Evolutionary conservation across 805 yeast species (phyloP).

Genomic region (Barnettozyma sp.): DNA sequence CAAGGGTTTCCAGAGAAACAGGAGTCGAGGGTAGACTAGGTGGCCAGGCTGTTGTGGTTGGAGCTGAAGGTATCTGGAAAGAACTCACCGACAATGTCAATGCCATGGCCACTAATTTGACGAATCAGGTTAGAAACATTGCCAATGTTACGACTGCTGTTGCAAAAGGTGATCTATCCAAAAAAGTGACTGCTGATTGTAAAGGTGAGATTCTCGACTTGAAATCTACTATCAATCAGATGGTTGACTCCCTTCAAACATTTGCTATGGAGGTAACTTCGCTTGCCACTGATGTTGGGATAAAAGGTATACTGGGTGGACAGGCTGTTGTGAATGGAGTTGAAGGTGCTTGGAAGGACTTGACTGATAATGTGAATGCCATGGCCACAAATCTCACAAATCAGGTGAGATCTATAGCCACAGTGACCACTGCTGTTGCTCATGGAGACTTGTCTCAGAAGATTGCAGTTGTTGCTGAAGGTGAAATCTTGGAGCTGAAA

Average conservation of each 20-base stretch:
- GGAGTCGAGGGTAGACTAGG: conserved; percentile 86
- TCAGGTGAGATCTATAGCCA: conserved; percentile 89
- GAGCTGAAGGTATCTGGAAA: conserved; percentile 84
- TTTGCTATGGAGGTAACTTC: conserved; percentile 85
- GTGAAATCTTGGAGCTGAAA: conserved; percentile 80
- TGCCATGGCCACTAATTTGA: conserved; percentile 83
- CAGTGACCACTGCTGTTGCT: conserved; percentile 89
- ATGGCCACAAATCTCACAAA: conserved; percentile 90
- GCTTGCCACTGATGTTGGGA: conserved; percentile 90
- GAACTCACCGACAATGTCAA: conserved; percentile 84
- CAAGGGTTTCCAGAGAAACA: conserved; percentile 81
- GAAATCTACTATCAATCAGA: conserved; percentile 80
- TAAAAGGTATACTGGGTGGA: conserved; percentile 86
- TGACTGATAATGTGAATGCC: conserved; percentile 84
- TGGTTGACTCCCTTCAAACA: conserved; percentile 87
- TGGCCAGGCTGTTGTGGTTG: conserved; percentile 79
- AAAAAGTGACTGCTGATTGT: conserved; percentile 82
- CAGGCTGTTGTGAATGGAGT: conserved; percentile 89
- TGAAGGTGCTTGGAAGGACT: conserved; percentile 88
- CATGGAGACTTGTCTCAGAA: conserved; percentile 89
- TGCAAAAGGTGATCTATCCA: conserved; percentile 81
- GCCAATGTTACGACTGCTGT: conserved; percentile 85
- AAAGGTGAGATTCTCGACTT: conserved; percentile 85
- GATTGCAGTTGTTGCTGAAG: conserved; percentile 85
- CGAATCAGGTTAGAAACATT: conserved; percentile 82